Conservation (phyloP, 139 green algal species). For the Raphidocelis subcapitata region DNA sequence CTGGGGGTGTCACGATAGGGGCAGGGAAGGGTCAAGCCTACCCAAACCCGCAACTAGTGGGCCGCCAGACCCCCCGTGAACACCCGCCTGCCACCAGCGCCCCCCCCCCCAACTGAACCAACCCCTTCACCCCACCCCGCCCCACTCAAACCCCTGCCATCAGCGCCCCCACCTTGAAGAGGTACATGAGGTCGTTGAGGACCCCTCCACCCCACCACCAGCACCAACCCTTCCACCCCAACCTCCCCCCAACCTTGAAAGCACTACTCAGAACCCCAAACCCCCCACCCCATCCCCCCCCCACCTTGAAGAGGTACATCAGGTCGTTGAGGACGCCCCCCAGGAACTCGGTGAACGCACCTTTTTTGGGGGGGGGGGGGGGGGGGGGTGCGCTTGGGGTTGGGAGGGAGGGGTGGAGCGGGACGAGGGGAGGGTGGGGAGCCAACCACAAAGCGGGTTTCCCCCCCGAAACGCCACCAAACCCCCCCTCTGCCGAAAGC, state of each 20-base stretch:
- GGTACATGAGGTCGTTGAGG: conserved; percentile 82
- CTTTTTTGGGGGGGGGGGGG: too few species aligned
- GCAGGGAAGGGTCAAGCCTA: too few species aligned
- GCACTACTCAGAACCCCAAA: not conserved
- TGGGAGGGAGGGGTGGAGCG: not conserved
- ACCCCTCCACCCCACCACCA: too few species aligned
- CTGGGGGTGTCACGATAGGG: too few species aligned
- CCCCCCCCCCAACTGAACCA: too few species aligned
- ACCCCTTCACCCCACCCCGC: too few species aligned
- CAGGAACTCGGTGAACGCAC: conserved; percentile 55
- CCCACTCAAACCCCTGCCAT: not conserved
- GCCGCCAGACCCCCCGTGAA: too few species aligned
- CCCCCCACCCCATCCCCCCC: not conserved
- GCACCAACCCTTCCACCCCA: too few species aligned
- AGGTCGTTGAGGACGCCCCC: conserved; percentile 72
- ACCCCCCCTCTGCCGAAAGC: too few species aligned
- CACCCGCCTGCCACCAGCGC: too few species aligned
- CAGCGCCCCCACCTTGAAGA: conserved; percentile 61
- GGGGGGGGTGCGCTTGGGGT: too few species aligned
- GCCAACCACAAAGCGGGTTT: not conserved
- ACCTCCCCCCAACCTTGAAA: not conserved
- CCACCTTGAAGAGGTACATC: conserved; percentile 82
- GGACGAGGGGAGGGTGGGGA: not conserved
- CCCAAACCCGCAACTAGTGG: too few species aligned
- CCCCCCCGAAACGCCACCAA: not conserved